Percentiles rank a stretch among this genome's conserved stretches.
Conservation (phyloP, 2,329 filamentous ascomycete species). For the Hymenoscyphus infarciens region DNA sequence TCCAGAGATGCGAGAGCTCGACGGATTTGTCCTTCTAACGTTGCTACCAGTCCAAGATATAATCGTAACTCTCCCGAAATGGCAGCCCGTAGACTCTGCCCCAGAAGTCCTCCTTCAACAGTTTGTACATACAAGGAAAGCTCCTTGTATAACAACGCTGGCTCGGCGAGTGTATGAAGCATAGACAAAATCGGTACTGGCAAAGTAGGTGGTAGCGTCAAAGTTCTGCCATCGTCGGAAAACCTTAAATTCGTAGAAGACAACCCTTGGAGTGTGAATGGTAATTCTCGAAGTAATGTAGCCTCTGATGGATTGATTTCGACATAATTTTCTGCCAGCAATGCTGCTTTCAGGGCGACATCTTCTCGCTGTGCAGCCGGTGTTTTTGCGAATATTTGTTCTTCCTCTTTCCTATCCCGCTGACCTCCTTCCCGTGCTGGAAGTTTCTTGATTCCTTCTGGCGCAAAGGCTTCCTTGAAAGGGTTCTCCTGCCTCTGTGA, state of each 20-base stretch:
- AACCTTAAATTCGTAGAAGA: conserved; percentile 85
- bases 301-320: conserved; percentile 61
- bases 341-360: conserved; percentile 47
- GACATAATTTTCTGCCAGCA: conserved; percentile 54
- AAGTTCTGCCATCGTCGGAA: conserved; percentile 54
- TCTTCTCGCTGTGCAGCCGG: conserved; percentile 27
- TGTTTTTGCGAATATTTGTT: conserved; percentile 30
- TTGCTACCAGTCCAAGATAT: conserved; percentile 87
- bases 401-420: conserved; percentile 33
- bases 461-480: conserved; percentile 49
- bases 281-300: conserved; percentile 71
- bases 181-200: conserved; percentile 83
- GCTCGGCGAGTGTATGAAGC: conserved; percentile 85
- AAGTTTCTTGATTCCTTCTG: conserved; percentile 43
- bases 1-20: conserved; percentile 74
- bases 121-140: conserved; percentile 80
- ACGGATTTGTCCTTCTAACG: conserved; percentile 87
- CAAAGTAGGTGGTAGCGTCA: conserved; percentile 75
- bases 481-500: conserved; percentile 39
- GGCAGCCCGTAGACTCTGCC: conserved; percentile 86
- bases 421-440: conserved; percentile 34
- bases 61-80: conserved; percentile 80
- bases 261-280: conserved; percentile 88
- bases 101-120: conserved; percentile 77
- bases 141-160: conserved; percentile 82